These are phyloP conservation scores for Thalassiosira profunda DNA, from an alignment of 108 stramenopile genomes.

Conservation along the genomic window DNA sequence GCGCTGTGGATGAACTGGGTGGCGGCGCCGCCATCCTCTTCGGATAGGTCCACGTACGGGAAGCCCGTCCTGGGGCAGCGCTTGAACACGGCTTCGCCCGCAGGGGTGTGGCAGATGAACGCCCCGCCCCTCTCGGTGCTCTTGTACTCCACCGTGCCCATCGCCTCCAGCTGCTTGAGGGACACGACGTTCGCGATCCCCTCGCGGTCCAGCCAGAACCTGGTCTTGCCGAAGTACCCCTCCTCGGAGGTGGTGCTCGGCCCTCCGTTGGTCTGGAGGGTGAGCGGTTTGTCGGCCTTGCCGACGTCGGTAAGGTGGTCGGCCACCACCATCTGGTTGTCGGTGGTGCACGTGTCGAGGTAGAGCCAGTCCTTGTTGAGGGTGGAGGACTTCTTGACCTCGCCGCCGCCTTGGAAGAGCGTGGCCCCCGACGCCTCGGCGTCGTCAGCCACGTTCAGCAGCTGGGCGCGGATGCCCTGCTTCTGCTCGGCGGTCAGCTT, in stretches of 20 bases:
- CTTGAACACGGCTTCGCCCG: neutral
- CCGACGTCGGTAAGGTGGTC: slow-evolving; percentile 29
- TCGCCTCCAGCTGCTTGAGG: slow-evolving; percentile 9
- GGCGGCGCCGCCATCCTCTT: no score
- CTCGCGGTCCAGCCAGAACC: slow-evolving; percentile 49
- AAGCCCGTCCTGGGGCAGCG: slow-evolving; percentile 7
- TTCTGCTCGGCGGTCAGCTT: neutral
- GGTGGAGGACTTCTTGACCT: neutral
- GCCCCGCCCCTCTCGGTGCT: neutral
- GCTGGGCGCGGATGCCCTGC: neutral
- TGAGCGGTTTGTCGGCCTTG: neutral
- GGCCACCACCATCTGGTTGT: slow-evolving; percentile 26
- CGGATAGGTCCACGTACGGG: slow-evolving; percentile 9
- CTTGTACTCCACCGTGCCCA: slow-evolving; percentile 31
- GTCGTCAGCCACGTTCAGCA: neutral
- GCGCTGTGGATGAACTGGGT: no score
- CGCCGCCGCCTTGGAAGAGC: neutral
- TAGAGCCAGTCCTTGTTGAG: slow-evolving; percentile 1
- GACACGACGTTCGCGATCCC: slow-evolving; percentile 57
- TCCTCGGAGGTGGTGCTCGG: neutral
- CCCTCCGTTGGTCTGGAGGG: slow-evolving; percentile 25
- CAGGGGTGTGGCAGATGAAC: neutral
- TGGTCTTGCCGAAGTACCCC: slow-evolving; percentile 22
- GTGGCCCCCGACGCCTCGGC: neutral
- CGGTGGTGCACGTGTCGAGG: slow-evolving; percentile 51